phyloP scores from a whole-genome alignment of 2,329 filamentous ascomycete genomes.

The Tolypocladium album region DNA sequence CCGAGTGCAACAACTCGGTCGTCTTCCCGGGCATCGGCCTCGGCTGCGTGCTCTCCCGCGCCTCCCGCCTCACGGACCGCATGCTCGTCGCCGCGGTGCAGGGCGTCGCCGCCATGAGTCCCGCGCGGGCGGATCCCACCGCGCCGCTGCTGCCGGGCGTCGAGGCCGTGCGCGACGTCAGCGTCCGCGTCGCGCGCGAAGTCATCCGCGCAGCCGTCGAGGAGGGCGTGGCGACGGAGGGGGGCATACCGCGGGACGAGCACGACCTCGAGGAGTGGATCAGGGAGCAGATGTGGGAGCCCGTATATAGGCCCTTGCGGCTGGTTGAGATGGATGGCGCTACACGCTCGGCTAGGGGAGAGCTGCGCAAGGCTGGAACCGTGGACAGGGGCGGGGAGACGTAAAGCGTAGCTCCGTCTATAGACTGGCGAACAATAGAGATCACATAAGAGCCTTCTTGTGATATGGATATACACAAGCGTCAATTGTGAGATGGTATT shows the following conservation, averaged over 20 bases:
- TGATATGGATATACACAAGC: neutral
- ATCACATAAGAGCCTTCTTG: neutral
- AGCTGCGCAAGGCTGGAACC: conserved; percentile 18
- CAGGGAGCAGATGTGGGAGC: conserved; percentile 69
- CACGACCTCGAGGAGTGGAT: conserved; percentile 60
- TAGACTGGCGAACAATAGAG: neutral
- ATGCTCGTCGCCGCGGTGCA: conserved; percentile 76
- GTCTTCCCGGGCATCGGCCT: conserved; percentile 82
- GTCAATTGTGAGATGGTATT: neutral
- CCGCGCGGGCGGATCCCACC: conserved; percentile 51
- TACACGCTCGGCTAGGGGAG: conserved; percentile 40
- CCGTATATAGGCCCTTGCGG: conserved; percentile 54
- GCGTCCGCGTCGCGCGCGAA: conserved; percentile 63
- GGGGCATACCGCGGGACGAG: conserved; percentile 49
- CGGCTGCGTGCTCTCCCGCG: conserved; percentile 61
- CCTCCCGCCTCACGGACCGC: conserved; percentile 56
- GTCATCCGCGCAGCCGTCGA: conserved; percentile 63
- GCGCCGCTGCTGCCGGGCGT: conserved; percentile 69
- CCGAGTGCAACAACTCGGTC: conserved; percentile 83
- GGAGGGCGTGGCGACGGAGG: conserved; percentile 55
- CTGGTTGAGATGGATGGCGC: conserved; percentile 41
- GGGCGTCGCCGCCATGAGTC: conserved; percentile 60
- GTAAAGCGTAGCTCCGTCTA: neutral
- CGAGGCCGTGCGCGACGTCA: conserved; percentile 61
- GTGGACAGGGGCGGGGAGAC: conserved; percentile 10